Evolutionary conservation across 768 basidiomycete species (phyloP).

Genomic region (Lactifluus volemus): DNA sequence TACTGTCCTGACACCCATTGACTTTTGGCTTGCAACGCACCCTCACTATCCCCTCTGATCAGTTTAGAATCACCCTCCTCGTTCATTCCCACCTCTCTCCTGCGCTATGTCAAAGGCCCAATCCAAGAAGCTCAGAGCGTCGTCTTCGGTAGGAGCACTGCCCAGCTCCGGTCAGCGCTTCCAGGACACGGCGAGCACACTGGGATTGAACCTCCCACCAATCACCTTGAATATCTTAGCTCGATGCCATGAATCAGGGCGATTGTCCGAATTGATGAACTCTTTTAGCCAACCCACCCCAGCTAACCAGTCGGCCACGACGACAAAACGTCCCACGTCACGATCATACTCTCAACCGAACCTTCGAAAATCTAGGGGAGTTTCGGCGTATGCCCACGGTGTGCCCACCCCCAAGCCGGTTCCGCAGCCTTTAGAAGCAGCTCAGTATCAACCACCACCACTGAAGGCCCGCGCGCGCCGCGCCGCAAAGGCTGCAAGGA

Average conservation of each 20-base stretch:
- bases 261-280: not conserved
- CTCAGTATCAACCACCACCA: not conserved
- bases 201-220: not conserved
- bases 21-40: not conserved
- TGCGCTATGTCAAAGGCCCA: not conserved
- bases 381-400: not conserved
- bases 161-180: not conserved
- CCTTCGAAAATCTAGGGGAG: not conserved
- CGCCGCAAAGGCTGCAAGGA: not conserved
- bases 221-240: not conserved
- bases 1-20: not conserved
- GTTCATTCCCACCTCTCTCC: not conserved
- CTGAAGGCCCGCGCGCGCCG: not conserved
- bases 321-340: not conserved
- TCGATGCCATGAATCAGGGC: not conserved
- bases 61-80: not conserved
- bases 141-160: not conserved
- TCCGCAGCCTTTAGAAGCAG: not conserved
- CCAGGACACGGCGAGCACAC: not conserved
- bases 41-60: not conserved
- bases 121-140: not conserved
- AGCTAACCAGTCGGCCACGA: not conserved
- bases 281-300: not conserved
- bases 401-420: not conserved
- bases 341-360: not conserved